Percentiles rank a stretch among this genome's conserved stretches.
Evolutionary conservation across 345 rosid species (phyloP).

Genomic region (Pugionium dolabratum): DNA sequence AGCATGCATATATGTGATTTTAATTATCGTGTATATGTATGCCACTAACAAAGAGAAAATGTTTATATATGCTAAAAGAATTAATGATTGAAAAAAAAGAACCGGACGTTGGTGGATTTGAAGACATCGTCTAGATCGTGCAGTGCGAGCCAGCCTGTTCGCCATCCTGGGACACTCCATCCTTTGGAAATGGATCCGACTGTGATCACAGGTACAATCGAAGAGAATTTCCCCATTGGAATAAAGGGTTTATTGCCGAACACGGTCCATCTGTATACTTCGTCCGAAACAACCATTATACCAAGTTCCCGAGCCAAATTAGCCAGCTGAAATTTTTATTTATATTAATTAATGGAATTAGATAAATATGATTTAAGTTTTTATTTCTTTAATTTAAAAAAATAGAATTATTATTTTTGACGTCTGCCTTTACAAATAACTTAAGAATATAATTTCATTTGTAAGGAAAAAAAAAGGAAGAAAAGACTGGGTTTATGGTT

Average conservation of each 20-base stretch:
- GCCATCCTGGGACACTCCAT: constrained; percentile 65
- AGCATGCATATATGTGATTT: no score
- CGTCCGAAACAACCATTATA: constrained; percentile 55
- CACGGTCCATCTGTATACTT: constrained; percentile 48
- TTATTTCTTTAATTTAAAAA: no score
- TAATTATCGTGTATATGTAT: no score
- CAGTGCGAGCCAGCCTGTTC: constrained; percentile 52
- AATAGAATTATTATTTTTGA: neutral
- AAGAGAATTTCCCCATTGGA: constrained; percentile 52
- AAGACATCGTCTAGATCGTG: constrained; percentile 48
- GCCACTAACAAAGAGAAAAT: no score
- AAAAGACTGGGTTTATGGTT: no score
- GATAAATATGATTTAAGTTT: no score
- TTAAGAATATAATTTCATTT: neutral
- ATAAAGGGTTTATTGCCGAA: constrained; percentile 51
- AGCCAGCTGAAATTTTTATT: constrained; percentile 42
- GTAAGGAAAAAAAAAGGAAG: neutral
- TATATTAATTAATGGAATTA: no score
- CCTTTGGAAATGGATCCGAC: constrained; percentile 62
- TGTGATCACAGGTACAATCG: constrained; percentile 51
- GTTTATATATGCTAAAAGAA: neutral
- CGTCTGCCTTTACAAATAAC: neutral
- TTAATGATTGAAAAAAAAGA: neutral
- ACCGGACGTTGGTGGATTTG: constrained; percentile 40
- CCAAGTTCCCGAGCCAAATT: constrained; percentile 49